A percentile compares a stretch with the other conserved stretches of the same genome.
These are phyloP conservation scores for Climacium dendroides DNA, from an alignment of 225 moss, liverwort and hornwort species.

Conservation along the genomic window DNA sequence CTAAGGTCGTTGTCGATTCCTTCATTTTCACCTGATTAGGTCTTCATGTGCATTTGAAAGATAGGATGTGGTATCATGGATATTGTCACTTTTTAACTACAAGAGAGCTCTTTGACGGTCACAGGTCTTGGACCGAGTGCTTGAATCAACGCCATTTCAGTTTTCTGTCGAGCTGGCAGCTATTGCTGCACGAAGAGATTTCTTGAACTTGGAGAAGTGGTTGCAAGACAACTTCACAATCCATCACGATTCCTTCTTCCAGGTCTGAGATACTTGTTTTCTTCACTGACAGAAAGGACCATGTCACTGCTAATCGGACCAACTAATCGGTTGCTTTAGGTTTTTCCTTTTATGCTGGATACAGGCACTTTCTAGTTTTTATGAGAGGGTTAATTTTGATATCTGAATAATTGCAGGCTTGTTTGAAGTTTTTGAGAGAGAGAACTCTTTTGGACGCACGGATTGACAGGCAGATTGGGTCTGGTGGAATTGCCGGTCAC, in stretches of 20 bases:
- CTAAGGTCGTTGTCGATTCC: background rate
- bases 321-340: background rate
- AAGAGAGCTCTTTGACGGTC: background rate
- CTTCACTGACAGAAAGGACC: background rate
- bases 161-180: constrained; percentile 87
- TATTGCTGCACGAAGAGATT: constrained; percentile 71
- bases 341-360: background rate
- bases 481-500: constrained; percentile 23
- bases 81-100: background rate
- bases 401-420: constrained; percentile 46
- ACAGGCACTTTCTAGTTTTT: background rate
- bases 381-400: background rate
- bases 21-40: background rate
- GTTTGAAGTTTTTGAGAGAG: constrained; percentile 76
- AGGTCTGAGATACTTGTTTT: constrained; percentile 21
- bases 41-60: background rate
- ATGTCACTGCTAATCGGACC: background rate
- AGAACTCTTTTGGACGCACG: constrained; percentile 56
- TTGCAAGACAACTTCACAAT: constrained; percentile 88
- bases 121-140: constrained; percentile 55
- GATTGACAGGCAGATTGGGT: constrained; percentile 26
- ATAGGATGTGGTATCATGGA: background rate
- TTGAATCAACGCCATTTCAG: constrained; percentile 76
- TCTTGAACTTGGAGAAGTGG: constrained; percentile 84
- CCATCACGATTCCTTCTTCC: constrained; percentile 72